Evolutionary conservation across 2,329 filamentous ascomycete species (phyloP).

Genomic region (Akanthomyces uredinophilus): DNA sequence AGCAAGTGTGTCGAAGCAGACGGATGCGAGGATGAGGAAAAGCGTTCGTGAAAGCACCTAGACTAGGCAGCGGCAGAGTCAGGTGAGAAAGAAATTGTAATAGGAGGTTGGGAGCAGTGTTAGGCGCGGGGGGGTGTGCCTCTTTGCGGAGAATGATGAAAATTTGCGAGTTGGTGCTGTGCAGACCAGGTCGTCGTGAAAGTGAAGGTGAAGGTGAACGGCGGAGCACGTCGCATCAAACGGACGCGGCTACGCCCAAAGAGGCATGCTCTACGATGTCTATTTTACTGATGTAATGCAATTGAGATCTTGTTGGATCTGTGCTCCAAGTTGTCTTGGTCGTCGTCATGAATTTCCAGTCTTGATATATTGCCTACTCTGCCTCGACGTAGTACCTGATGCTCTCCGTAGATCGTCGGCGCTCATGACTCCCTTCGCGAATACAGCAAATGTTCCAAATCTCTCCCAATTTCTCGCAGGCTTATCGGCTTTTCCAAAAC

Average conservation of each 20-base stretch:
- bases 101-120: not conserved
- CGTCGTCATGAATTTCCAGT: not conserved
- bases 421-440: not conserved
- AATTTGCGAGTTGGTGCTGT: not conserved
- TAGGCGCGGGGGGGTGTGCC: too few relatives aligned
- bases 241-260: not conserved
- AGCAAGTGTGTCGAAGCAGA: not conserved
- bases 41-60: not conserved
- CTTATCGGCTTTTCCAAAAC: not conserved
- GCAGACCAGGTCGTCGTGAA: not conserved
- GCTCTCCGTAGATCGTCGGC: not conserved
- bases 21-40: not conserved
- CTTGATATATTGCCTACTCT: not conserved
- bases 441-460: not conserved
- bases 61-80: not conserved
- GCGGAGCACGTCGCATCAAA: not conserved
- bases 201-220: not conserved
- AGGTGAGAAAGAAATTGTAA: not conserved
- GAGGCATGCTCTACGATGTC: too few relatives aligned
- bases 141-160: not conserved
- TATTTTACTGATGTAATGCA: not conserved
- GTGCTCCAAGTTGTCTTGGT: too few relatives aligned
- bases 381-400: not conserved
- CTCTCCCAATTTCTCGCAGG: not conserved
- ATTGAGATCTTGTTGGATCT: too few relatives aligned